Evolutionary conservation across 768 basidiomycete species (phyloP).

Genomic region (Candolleomyces eurysporus): DNA sequence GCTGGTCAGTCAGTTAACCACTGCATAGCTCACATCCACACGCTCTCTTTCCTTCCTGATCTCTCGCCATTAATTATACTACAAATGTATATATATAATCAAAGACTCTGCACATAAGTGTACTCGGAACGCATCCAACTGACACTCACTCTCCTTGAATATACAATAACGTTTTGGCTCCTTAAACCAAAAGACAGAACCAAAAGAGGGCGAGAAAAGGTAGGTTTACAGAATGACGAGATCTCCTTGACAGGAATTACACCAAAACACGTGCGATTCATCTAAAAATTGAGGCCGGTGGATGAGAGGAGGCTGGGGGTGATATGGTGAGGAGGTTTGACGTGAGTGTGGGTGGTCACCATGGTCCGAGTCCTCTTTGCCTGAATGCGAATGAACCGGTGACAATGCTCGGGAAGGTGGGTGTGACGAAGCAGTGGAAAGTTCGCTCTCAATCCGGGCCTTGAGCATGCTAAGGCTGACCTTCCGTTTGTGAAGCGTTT

Average conservation of each 20-base stretch:
- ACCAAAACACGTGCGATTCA: slow-evolving; percentile 90
- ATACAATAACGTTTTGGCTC: not conserved
- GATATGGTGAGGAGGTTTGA: slow-evolving; percentile 15
- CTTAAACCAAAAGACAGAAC: not conserved
- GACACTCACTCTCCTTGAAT: not conserved
- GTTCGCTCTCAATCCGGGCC: slow-evolving; percentile 84
- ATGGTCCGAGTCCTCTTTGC: slow-evolving; percentile 2
- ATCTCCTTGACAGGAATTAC: slow-evolving; percentile 78
- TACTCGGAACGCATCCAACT: slow-evolving; percentile 2
- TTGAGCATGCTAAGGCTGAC: slow-evolving; percentile 89
- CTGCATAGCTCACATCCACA: not conserved
- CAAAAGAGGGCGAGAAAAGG: slow-evolving; percentile 7
- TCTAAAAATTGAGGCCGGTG: slow-evolving; percentile 77
- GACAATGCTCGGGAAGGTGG: slow-evolving; percentile 57
- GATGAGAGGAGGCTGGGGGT: slow-evolving; percentile 22
- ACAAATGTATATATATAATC: slow-evolving; percentile 3
- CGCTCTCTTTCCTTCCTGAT: not conserved
- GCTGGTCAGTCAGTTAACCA: too few species aligned
- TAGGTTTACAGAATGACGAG: slow-evolving; percentile 62
- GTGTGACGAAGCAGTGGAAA: slow-evolving; percentile 32
- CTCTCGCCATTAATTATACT: not conserved
- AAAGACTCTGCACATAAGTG: too few species aligned
- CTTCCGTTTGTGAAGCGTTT: slow-evolving; percentile 78
- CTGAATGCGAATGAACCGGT: slow-evolving; percentile 43
- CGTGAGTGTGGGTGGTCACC: slow-evolving; percentile 22